Base-by-base conservation (phyloP, 176 grass and related monocot genomes). In the Musa schizocarpa region DNA sequence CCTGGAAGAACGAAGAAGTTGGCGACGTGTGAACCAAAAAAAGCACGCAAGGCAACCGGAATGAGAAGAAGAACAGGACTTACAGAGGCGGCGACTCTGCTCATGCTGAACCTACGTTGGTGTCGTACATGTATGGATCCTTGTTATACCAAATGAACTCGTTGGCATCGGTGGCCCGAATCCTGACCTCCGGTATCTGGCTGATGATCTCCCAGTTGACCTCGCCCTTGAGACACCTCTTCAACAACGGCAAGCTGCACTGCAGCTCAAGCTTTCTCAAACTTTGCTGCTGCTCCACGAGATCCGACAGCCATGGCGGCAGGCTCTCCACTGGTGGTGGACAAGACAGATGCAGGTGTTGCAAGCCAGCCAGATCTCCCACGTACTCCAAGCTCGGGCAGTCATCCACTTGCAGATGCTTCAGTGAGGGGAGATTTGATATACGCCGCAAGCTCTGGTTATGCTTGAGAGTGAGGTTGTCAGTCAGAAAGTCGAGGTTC, bases 341-440 rank as follows among this genome's bases (percentile, higher is more conserved):
- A 86, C 84, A 17, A 84, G 86, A 51, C 52, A 96, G 71, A 25
- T 56, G 71, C 27, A 96, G 86, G 62, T 68, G 75, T 75, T 87
- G 82, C 82, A 96, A 53, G 4, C 55, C 13, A n/a, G 84, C 71
- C 11, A 96, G 84, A 49, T 81, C 81, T 6, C 76, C 77, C 48
- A 96, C 92, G 51, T 96, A 83, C 82, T 92, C 87, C 82, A 96
- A 66, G 52, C 83, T 96, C 19, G 85, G 79, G 71, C 89, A 92
- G 74, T 83, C 82, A 9, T 89, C 72, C 1, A 96, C 79, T 20
- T 73, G 67, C 17, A 92, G 74, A 20, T 75, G 77, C 59, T 52
- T 67, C 49, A 96, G 78, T 27, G 63, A 49, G 9, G 78, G 78
- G 14, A 96, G 68, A 67, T 83, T 79, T 61, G 86, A 82, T 63